A percentile compares a stretch with the other conserved stretches of the same genome.
phyloP scores from a whole-genome alignment of 176 grass and related monocot species.

The Luzula sylvatica region DNA sequence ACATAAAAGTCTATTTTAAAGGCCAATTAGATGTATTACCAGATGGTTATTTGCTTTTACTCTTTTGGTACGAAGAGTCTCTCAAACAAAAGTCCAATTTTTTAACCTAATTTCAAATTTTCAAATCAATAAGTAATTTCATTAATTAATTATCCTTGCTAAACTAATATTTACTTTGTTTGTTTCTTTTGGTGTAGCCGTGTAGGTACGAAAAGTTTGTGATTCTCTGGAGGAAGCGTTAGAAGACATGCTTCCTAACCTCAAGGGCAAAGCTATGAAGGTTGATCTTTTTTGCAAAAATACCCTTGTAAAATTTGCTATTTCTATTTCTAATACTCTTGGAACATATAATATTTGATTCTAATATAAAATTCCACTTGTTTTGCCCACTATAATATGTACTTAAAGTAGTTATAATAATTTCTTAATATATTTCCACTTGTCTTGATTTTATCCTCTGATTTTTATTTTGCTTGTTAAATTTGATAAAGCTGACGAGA shows the following conservation, averaged over 20 bases:
- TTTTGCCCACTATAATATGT: too few relatives aligned
- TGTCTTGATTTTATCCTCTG: too few relatives aligned
- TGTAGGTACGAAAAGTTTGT: conserved; percentile 93
- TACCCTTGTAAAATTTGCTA: neutral
- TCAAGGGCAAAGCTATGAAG: conserved; percentile 99
- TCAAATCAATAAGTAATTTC: neutral
- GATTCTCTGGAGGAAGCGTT: conserved; percentile 75
- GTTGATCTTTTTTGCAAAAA: conserved; percentile 30
- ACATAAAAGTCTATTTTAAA: conserved; percentile 79
- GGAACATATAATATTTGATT: too few relatives aligned
- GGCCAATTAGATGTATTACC: conserved; percentile 58
- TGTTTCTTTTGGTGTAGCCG: conserved; percentile 12
- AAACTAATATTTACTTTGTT: neutral
- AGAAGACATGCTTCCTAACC: conserved; percentile 91
- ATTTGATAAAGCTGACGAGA: too few relatives aligned
- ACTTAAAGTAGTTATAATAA: too few relatives aligned
- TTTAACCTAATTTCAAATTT: neutral
- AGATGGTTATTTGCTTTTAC: conserved; percentile 87
- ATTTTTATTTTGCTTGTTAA: too few relatives aligned
- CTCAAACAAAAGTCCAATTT: conserved; percentile 65
- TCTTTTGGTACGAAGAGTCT: conserved; percentile 96
- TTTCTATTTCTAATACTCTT: too few relatives aligned
- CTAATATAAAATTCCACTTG: too few relatives aligned
- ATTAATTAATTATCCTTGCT: too few relatives aligned
- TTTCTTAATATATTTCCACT: too few relatives aligned